A percentile compares a stretch with the other conserved stretches of the same genome.
Conservation (phyloP, 352 stramenopile genomes). For the Globisporangium polare region DNA sequence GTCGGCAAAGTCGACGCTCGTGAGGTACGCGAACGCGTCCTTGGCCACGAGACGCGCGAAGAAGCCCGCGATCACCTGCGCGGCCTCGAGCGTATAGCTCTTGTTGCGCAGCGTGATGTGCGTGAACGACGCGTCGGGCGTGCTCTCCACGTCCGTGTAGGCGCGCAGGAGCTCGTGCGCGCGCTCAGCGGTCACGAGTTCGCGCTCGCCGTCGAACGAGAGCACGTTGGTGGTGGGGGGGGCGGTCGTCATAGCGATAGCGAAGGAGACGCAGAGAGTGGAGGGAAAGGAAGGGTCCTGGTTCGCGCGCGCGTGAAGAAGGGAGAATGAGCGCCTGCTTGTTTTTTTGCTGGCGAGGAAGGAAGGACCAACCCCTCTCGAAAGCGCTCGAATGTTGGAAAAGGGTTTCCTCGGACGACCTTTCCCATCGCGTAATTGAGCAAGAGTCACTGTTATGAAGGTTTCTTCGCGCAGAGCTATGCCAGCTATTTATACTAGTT, state of each 20-base stretch:
- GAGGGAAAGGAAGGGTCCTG: slow-evolving; percentile 4
- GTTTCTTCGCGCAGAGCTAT: too few relatives aligned
- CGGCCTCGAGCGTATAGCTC: slow-evolving; percentile 81
- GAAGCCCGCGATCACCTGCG: slow-evolving; percentile 70
- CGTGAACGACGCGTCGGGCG: slow-evolving; percentile 39
- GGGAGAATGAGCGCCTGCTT: slow-evolving; percentile 1
- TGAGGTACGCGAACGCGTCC: slow-evolving; percentile 54
- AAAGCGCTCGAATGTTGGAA: neutral
- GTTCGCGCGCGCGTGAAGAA: slow-evolving; percentile 11
- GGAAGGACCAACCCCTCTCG: neutral
- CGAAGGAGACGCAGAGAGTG: neutral
- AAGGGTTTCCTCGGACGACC: neutral
- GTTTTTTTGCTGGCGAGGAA: slow-evolving; percentile 5
- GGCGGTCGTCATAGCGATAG: neutral
- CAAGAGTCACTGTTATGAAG: neutral
- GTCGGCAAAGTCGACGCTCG: slow-evolving; percentile 82
- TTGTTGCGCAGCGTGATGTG: slow-evolving; percentile 88
- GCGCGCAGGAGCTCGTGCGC: slow-evolving; percentile 61
- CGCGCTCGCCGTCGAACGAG: slow-evolving; percentile 68
- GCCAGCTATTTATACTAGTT: neutral
- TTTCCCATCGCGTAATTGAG: neutral
- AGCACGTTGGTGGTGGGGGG: slow-evolving; percentile 11
- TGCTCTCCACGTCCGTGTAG: slow-evolving; percentile 31
- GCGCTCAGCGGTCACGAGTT: slow-evolving; percentile 71
- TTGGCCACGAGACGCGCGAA: slow-evolving; percentile 44